A percentile compares a stretch with the other conserved stretches of the same genome.
These are phyloP conservation scores for Tubosaeta brunneosetosa DNA, from an alignment of 768 basidiomycete species.

Conservation along the genomic window DNA sequence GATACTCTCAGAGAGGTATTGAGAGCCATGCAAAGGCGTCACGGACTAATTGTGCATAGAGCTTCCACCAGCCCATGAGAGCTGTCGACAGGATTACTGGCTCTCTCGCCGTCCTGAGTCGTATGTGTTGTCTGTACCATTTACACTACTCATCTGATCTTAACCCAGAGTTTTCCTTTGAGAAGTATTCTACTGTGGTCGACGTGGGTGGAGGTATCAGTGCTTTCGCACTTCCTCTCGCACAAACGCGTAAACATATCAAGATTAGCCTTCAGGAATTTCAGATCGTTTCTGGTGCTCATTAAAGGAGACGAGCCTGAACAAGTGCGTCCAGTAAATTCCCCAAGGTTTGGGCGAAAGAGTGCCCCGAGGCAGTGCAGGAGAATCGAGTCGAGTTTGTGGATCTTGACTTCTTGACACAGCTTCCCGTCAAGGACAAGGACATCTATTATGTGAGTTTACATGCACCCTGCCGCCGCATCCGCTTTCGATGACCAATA, in stretches of 20 bases:
- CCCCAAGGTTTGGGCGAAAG: conserved; percentile 20
- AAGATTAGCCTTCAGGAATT: conserved; percentile 30
- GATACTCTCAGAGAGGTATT: too few species aligned
- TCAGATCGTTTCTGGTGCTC: too few species aligned
- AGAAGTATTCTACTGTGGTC: conserved; percentile 25
- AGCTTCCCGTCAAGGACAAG: conserved; percentile 22
- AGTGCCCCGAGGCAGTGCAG: conserved; percentile 22
- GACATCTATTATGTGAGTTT: conserved; percentile 33
- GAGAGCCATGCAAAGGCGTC: too few species aligned
- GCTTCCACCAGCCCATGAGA: conserved; percentile 23
- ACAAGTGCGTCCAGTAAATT: too few species aligned
- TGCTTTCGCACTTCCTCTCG: conserved; percentile 28
- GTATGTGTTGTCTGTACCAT: conserved; percentile 3
- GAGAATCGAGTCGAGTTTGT: conserved; percentile 27
- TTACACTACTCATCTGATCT: background rate
- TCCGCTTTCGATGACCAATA: background rate
- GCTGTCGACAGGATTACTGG: conserved; percentile 24
- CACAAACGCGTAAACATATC: conserved; percentile 26
- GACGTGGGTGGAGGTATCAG: conserved; percentile 36
- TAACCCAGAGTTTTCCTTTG: conserved; percentile 32
- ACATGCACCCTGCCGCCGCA: background rate
- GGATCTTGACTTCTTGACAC: conserved; percentile 28
- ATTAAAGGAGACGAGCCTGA: too few species aligned
- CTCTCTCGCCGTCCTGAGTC: conserved; percentile 20
- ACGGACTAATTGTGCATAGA: conserved; percentile 5